Evolutionary conservation across 2,329 filamentous ascomycete genomes (phyloP), one percentile per base, ranked within the genome.

Genomic region (Aspergillus oerlinghausenensis): DNA sequence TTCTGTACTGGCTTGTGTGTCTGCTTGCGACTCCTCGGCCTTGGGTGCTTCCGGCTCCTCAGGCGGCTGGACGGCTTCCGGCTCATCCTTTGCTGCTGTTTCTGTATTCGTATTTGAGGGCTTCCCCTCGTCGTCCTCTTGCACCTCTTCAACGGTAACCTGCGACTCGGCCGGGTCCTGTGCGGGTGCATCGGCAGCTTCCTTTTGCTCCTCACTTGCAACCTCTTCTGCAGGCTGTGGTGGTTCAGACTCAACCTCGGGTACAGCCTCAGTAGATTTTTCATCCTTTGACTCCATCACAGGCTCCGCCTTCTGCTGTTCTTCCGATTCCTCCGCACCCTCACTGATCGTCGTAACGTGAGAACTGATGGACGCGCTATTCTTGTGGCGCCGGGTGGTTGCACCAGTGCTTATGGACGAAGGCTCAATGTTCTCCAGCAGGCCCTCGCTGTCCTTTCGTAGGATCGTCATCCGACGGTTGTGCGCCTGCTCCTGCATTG

Each of bases 371-470:
- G 89, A 93, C 25, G 89, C 88, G 61, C 87, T 92, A 71, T 90
- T 89, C 65, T 90, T 87, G 72, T 96, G 91, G 61, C 91, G 83
- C 69, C 92, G 86, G 5, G 90, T 93, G 66, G 90, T 95, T 53
- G 88, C 84, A 63, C 71, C 84, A 61, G 71, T 84, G 67, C 73
- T 84, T 70, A 76, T 78, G 63, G 75, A 82, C 73, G 62, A 84
- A 76, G 60, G 57, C 75, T 58, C 73, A 69, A 58, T 66, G 56
- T 63, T 63, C 40, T 68, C 63, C n/a, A 62, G 52, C 7, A 60
- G 52, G 1, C 52, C 60, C n/a, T 70, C 67, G 42, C 62, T 56
- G 2, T 70, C 69, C 56, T 74, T 74, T 8, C 69, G 69, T 49
- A 75, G 49, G n/a, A 75, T 73, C 17, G 71, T 73, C 60, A 74